phyloP scores from a whole-genome alignment of 2,329 filamentous ascomycete species.

The Xylariaceae sp. region DNA sequence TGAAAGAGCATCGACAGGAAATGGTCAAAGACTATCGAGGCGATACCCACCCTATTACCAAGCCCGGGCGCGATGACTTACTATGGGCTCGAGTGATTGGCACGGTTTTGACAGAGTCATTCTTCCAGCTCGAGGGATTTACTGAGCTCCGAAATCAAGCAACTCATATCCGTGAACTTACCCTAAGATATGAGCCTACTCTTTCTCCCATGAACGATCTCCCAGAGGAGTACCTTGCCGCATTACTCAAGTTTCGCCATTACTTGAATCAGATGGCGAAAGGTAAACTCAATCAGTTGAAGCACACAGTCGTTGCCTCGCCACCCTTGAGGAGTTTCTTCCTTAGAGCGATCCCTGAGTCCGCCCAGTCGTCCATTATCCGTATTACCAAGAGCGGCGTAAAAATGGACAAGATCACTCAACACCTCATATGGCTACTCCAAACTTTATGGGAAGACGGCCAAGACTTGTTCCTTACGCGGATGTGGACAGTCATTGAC shows the following conservation, averaged over 20 bases:
- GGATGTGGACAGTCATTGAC: conserved; percentile 39
- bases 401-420: conserved; percentile 20
- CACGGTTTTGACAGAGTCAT: conserved; percentile 30
- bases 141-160: conserved; percentile 34
- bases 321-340: conserved; percentile 38
- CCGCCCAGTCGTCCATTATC: conserved; percentile 11
- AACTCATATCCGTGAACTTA: conserved; percentile 24
- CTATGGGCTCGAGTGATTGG: conserved; percentile 41
- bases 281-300: conserved; percentile 27
- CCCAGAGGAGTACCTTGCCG: conserved; percentile 35
- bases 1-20: conserved; percentile 44
- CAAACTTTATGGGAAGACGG: conserved; percentile 35
- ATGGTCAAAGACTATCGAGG: conserved; percentile 38
- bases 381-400: conserved; percentile 20
- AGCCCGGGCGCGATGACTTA: conserved; percentile 7
- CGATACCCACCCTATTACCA: conserved; percentile 24
- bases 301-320: conserved; percentile 32
- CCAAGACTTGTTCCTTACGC: conserved; percentile 27
- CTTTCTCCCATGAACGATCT: conserved; percentile 34
- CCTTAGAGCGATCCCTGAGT: conserved; percentile 24
- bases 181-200: conserved; percentile 28
- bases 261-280: conserved; percentile 33
- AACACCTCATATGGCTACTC: conserved; percentile 36
- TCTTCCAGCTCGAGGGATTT: conserved; percentile 36
- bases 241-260: conserved; percentile 38